A percentile compares a stretch with the other conserved stretches of the same genome.
Conservation (phyloP, 805 yeast genomes). For the Metschnikowia lachancei region DNA sequence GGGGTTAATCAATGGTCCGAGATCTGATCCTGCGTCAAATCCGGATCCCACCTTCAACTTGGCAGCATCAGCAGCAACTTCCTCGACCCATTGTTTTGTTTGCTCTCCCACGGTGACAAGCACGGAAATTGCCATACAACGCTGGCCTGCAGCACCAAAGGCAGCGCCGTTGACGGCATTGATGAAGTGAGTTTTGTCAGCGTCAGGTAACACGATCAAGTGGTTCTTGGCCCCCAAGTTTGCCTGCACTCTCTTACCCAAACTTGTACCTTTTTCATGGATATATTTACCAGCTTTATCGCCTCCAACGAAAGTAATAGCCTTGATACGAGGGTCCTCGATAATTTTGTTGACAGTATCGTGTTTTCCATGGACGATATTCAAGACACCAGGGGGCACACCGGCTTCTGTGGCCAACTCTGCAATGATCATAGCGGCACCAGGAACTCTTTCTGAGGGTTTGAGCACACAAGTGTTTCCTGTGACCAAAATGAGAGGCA, state of each 20-base stretch:
- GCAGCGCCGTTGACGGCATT: constrained; percentile 72
- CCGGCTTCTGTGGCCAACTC: constrained; percentile 73
- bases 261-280: constrained; percentile 59
- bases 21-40: constrained; percentile 56
- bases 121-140: constrained; percentile 77
- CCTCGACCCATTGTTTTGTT: constrained; percentile 60
- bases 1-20: constrained; percentile 73
- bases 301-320: constrained; percentile 76
- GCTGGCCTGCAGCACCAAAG: constrained; percentile 82
- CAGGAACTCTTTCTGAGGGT: constrained; percentile 72
- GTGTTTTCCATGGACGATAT: constrained; percentile 71
- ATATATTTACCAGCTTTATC: constrained; percentile 77
- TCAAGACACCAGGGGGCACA: constrained; percentile 69
- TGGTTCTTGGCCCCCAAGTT: constrained; percentile 81
- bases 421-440: constrained; percentile 71
- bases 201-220: constrained; percentile 69
- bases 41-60: constrained; percentile 62
- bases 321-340: constrained; percentile 72
- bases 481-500: constrained; percentile 61
- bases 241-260: constrained; percentile 75
- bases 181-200: constrained; percentile 59
- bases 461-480: constrained; percentile 69
- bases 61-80: constrained; percentile 56
- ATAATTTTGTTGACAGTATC: constrained; percentile 67
- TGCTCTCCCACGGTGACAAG: constrained; percentile 65